Evolutionary conservation across 306 rosid species (phyloP), one percentile per base, ranked within the genome.

Genomic region (Fagus sylvatica): DNA sequence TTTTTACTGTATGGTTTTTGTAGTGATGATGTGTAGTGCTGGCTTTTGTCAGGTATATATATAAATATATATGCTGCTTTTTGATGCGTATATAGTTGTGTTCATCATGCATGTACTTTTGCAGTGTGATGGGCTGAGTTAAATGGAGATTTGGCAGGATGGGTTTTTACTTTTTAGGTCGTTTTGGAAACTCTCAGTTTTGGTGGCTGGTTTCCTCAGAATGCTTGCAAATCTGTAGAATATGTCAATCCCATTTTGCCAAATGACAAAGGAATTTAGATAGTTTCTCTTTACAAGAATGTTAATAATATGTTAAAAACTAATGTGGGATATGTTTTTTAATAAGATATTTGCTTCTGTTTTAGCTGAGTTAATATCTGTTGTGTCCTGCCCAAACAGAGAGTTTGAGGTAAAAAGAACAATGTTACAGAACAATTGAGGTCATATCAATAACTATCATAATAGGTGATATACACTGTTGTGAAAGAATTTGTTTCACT

Each of bases 21-120:
- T 84, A 71, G 69, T 82, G 40, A 62, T 78, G 80, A 73, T 78
- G 81, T 83, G 85, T 71, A 82, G 89, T 74, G 80, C 42, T 81
- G 76, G 87, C 76, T 87, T 77, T 53, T 80, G 79, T 46, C 77
- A 83, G 87, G 56, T 53, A 74, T 76, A 65, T 22, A 22, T 22
- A 22, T 22, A 22, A 22, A 22, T 22, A 22, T 22, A 22, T 72
- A 42, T 11, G 41, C 77, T 54, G 80, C 76, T 62, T 11, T 72
- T 84, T 48, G 86, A 46, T 74, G 82, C 77, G 22, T 71, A 71
- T 46, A 75, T 76, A 74, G 57, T 70, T 73, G 41, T 70, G 79
- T 70, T 71, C 64, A 22, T 71, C 67, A 70, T 40, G 69, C 19
- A 15, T 78, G 69, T 67, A 77, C 41, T 76, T 77, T 82, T 80